Evolutionary conservation across 148 eudicot genomes (phyloP), one percentile per base, ranked within the genome.

Genomic region (Heliosperma pusillum): DNA sequence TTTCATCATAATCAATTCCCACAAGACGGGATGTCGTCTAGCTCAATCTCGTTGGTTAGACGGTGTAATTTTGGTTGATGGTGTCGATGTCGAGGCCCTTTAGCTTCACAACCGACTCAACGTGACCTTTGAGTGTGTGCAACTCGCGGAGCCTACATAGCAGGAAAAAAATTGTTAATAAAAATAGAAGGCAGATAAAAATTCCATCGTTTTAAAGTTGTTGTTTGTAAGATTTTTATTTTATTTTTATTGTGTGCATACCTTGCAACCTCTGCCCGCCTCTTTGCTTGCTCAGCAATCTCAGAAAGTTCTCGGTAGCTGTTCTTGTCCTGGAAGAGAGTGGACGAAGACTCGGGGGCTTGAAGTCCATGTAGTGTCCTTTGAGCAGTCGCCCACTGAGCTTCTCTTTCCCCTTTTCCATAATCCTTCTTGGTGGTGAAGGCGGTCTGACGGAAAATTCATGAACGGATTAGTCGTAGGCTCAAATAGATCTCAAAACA

Each of bases 371-470:
- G 98, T 62, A 93, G 69, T 22, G 98, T 93, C 69, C 96, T 87
- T 62, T 93, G 98, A 72, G 98, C 98, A 75, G 45, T 91, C 52
- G 93, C 98, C 98, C 98, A 93, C 70, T 89, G 98, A 29, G 98
- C 98, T 79, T 93, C 97, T 67, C 97, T 90, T 83, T 90, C 97
- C 77, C 84, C 97, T 84, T 86, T 93, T 45, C 98, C 96, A 12
- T 83, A 93, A 75, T 93, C 93, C 80, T 89, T 89, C 92, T 93
- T 93, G 68, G 87, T 80, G 62, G 98, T 93, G 81, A 91, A 90
- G 3, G 96, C 96, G 25, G 96, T 90, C 96, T 90, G 81, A 27
- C 8, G 60, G 6, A 13, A 50, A 12, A 12, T 27, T 21, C 26
- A 70, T 19, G 42, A 17, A 36, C 27, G 44, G 6, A 42, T 47